Evolutionary conservation across 108 stramenopile genomes (phyloP), one percentile per base, ranked within the genome.

Genomic region (Skeletonema grethae): DNA sequence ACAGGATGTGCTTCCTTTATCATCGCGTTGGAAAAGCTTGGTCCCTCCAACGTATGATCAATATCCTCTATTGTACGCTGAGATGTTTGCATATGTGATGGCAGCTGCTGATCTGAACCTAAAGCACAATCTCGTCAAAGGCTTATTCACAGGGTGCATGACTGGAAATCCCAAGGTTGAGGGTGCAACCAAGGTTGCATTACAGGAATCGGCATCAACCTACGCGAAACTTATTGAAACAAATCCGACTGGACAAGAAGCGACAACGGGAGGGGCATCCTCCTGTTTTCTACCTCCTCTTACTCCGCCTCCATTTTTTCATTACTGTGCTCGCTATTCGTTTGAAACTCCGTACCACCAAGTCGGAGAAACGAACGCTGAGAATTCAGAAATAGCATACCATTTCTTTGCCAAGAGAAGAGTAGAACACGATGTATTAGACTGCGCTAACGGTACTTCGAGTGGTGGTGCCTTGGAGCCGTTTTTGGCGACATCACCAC

Each of bases 401-500:
- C 79, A 72, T 63, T 82, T 78, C 69, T 75, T 86, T 45, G 82
- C 82, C 20, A 86, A 86, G 50, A 74, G 85, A 46, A 75, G 79
- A 36, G 73, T 86, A 1, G 70, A 80, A 16, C 82, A 86, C 36
- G 57, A 71, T n/a, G 64, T 82, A 25, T 55, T 86, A 31, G 79
- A 83, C 38, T 83, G 85, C 61, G 38, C 32, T 13, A 7, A 16
- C 22, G 50, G n/a, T n/a, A 61, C 25, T 28, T 28, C 25, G 1
- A 28, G 25, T 28, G 25, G 16, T 15, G 29, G 58, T 7, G 28
- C 50, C 13, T 45, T 83, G 48, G 63, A 76, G 29, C 85, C 82
- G 22, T 83, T 80, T 45, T 0, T 61, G 13, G 67, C 77, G 22
- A 34, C 65, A 20, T 65, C 64, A 35, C 63, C 57, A 20, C 68